phyloP scores from a whole-genome alignment of 2,329 filamentous ascomycete genomes.

The Colletotrichum brevisporum region DNA sequence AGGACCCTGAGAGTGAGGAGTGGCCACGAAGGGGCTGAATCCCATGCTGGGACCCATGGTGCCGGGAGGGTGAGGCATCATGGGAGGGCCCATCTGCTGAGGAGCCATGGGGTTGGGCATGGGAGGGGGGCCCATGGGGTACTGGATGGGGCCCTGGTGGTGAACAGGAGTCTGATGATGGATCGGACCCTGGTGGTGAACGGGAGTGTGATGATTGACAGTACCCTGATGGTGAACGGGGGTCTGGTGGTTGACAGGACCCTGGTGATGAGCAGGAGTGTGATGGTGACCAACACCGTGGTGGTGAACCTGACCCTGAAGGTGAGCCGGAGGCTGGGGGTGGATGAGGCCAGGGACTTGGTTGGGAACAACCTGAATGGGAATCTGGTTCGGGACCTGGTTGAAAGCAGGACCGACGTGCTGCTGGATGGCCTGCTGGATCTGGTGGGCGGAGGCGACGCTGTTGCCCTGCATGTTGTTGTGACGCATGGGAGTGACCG shows the following conservation, averaged over 20 bases:
- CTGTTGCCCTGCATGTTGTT: not conserved
- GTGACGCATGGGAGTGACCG: not conserved
- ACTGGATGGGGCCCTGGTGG: slow-evolving; percentile 25
- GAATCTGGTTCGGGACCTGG: not conserved
- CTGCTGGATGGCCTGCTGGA: slow-evolving; percentile 16
- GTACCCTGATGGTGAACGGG: too few relatives aligned
- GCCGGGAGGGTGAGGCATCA: slow-evolving; percentile 12
- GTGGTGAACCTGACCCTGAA: too few relatives aligned
- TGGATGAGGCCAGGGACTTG: too few relatives aligned
- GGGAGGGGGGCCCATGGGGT: slow-evolving; percentile 28
- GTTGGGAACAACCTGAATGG: too few relatives aligned
- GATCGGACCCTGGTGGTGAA: too few relatives aligned
- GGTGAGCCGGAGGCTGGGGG: too few relatives aligned
- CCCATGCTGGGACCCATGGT: slow-evolving; percentile 17
- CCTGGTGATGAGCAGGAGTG: too few relatives aligned
- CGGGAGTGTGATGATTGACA: too few relatives aligned
- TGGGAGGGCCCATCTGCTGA: slow-evolving; percentile 30
- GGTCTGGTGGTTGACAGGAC: too few relatives aligned
- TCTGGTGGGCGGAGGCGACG: not conserved
- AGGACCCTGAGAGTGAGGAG: slow-evolving; percentile 27
- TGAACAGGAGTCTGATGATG: too few relatives aligned
- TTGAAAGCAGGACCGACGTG: not conserved
- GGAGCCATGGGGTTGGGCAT: slow-evolving; percentile 5
- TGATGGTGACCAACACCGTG: too few relatives aligned
- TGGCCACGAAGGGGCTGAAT: slow-evolving; percentile 21